Percentiles rank a stretch among this genome's conserved stretches.
phyloP scores from a whole-genome alignment of 1,139 yeast species.

The Blastobotrys buckinghamii region DNA sequence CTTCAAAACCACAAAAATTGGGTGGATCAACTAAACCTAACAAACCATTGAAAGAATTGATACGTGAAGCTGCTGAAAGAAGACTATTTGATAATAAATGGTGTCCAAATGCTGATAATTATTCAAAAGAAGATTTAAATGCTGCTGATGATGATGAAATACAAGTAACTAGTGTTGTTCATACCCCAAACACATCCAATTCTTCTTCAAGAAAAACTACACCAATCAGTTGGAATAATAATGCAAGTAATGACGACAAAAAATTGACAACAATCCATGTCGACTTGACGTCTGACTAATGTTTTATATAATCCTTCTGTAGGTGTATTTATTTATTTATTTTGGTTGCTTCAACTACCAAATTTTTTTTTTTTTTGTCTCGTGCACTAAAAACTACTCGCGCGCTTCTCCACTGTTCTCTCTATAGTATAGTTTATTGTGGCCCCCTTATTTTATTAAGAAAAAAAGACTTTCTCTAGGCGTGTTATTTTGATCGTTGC shows the following conservation, averaged over 20 bases:
- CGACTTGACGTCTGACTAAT: not conserved
- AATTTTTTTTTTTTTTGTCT: too few relatives aligned
- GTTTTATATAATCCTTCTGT: too few relatives aligned
- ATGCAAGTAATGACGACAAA: not conserved
- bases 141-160: slow-evolving; percentile 12
- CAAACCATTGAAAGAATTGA: slow-evolving; percentile 42
- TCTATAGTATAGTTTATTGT: too few relatives aligned
- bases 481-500: too few relatives aligned
- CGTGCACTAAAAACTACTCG: too few relatives aligned
- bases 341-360: too few relatives aligned
- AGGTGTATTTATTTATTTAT: too few relatives aligned
- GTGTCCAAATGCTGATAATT: slow-evolving; percentile 36
- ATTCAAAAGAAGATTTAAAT: slow-evolving; percentile 4
- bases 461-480: too few relatives aligned
- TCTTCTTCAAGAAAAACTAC: not conserved
- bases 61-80: slow-evolving; percentile 63
- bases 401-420: too few relatives aligned
- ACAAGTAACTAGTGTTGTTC: not conserved
- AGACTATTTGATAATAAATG: slow-evolving; percentile 52
- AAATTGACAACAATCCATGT: not conserved
- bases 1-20: slow-evolving; percentile 22
- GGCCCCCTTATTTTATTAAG: too few relatives aligned
- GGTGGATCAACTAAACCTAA: slow-evolving; percentile 15
- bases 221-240: not conserved
- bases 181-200: not conserved